phyloP scores from a whole-genome alignment of 2,329 filamentous ascomycete genomes.

The Apiospora sp. region DNA sequence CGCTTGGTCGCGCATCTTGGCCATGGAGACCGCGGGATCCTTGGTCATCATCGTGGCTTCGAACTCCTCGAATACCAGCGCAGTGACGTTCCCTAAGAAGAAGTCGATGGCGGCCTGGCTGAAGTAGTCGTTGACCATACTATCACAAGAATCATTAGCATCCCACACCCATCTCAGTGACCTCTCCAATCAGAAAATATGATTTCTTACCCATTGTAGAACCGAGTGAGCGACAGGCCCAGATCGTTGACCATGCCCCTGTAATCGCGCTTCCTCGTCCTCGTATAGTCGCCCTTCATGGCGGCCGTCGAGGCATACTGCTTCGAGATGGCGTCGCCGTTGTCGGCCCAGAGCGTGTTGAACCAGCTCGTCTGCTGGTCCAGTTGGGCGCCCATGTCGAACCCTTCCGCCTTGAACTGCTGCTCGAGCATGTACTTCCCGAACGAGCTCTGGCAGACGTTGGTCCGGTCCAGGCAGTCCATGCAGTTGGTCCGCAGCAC shows the following conservation, averaged over 20 bases:
- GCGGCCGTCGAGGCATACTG: constrained; percentile 96
- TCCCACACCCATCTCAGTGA: background rate
- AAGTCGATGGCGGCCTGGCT: constrained; percentile 96
- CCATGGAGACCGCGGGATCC: constrained; percentile 88
- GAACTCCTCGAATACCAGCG: constrained; percentile 90
- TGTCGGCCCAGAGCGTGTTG: constrained; percentile 96
- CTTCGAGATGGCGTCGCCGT: constrained; percentile 93
- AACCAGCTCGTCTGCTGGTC: constrained; percentile 91
- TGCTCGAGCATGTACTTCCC: constrained; percentile 82
- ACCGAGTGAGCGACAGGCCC: constrained; percentile 82
- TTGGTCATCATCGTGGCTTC: constrained; percentile 92
- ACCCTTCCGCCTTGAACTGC: constrained; percentile 79
- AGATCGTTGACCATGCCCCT: constrained; percentile 91
- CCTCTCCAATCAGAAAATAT: background rate
- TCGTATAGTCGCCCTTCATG: constrained; percentile 95
- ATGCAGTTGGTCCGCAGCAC: constrained; percentile 96
- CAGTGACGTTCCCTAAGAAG: constrained; percentile 86
- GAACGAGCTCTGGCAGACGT: constrained; percentile 93
- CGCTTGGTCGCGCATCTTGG: constrained; percentile 84
- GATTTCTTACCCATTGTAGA: constrained; percentile 67
- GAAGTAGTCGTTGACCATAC: constrained; percentile 98
- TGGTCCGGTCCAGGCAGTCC: constrained; percentile 96
- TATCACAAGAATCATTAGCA: constrained; percentile 47
- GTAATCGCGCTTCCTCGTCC: constrained; percentile 89
- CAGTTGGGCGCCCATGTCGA: constrained; percentile 75